These are phyloP conservation scores for Agroathelia rolfsii DNA, from an alignment of 1,284 basidiomycete species.

Conservation along the genomic window DNA sequence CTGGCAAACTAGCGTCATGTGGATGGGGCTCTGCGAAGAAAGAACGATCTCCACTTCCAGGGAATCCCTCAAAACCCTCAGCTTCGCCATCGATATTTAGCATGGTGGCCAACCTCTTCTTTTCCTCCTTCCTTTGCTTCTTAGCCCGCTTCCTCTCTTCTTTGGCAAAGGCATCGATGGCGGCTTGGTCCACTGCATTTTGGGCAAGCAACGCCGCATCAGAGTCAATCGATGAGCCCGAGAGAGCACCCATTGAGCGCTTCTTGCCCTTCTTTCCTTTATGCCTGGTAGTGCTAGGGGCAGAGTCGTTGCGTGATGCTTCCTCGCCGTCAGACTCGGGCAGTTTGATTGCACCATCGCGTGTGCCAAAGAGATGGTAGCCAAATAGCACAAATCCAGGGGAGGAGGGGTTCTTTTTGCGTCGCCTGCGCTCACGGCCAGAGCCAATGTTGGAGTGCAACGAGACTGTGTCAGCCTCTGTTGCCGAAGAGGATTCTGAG, in stretches of 20 bases:
- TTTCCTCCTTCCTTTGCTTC: conserved; percentile 36
- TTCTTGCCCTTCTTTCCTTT: too few species aligned
- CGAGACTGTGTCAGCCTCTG: conserved; percentile 52
- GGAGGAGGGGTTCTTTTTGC: conserved; percentile 24
- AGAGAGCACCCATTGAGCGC: conserved; percentile 25
- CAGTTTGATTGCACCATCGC: conserved; percentile 48
- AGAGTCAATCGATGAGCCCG: conserved; percentile 50
- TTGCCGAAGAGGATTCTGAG: conserved; percentile 32
- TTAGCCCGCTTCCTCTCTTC: conserved; percentile 36
- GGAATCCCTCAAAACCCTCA: conserved; percentile 49
- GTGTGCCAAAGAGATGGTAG: conserved; percentile 50
- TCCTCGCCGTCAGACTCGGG: conserved; percentile 41
- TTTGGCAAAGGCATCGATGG: conserved; percentile 41
- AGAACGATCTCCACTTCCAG: conserved; percentile 28
- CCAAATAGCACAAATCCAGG: conserved; percentile 47
- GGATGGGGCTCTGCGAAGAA: conserved; percentile 10
- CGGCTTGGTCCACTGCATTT: conserved; percentile 39
- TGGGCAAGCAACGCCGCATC: conserved; percentile 56
- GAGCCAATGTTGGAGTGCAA: conserved; percentile 53
- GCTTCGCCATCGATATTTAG: conserved; percentile 15
- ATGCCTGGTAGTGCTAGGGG: too few species aligned
- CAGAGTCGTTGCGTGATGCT: too few species aligned
- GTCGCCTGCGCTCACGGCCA: conserved; percentile 20
- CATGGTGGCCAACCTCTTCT: conserved; percentile 28
- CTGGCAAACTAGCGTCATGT: conserved; percentile 31